Percentiles rank a stretch among this genome's conserved stretches.
These are phyloP conservation scores for Candida sp. DNA, from an alignment of 1,139 yeast species.

Conservation along the genomic window DNA sequence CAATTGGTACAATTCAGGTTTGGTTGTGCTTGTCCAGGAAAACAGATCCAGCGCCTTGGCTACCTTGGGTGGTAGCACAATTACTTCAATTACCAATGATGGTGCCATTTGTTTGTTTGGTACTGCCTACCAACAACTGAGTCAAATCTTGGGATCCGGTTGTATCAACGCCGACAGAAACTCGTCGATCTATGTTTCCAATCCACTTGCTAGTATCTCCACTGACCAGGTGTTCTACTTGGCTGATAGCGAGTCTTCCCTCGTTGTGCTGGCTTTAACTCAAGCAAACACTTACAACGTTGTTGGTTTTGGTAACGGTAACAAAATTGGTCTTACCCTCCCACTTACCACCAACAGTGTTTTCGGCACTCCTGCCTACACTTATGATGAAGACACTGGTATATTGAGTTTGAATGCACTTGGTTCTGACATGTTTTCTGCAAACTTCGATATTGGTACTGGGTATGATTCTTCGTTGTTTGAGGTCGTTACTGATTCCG, in stretches of 20 bases:
- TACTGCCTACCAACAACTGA: slow-evolving; percentile 26
- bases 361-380: slow-evolving; percentile 13
- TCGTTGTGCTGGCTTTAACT: slow-evolving; percentile 23
- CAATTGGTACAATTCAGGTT: slow-evolving; percentile 31
- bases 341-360: slow-evolving; percentile 18
- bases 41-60: slow-evolving; percentile 22
- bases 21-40: slow-evolving; percentile 26
- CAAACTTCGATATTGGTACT: slow-evolving; percentile 27
- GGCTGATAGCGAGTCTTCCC: slow-evolving; percentile 19
- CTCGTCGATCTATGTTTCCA: slow-evolving; percentile 24
- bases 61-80: slow-evolving; percentile 22
- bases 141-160: slow-evolving; percentile 29
- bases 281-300: slow-evolving; percentile 26
- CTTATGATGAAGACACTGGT: slow-evolving; percentile 22
- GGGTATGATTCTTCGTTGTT: slow-evolving; percentile 20
- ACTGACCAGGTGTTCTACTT: slow-evolving; percentile 27
- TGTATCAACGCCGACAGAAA: slow-evolving; percentile 28
- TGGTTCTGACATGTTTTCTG: slow-evolving; percentile 12
- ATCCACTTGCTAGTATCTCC: slow-evolving; percentile 19
- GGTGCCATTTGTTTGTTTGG: slow-evolving; percentile 35
- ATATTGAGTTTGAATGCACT: slow-evolving; percentile 20
- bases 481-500: slow-evolving; percentile 19
- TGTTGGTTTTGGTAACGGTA: slow-evolving; percentile 36
- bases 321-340: slow-evolving; percentile 25
- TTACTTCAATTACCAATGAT: slow-evolving; percentile 23